Evolutionary conservation across 441 rosid species (phyloP), one percentile per base, ranked within the genome.

Genomic region (Syzygium malaccense): DNA sequence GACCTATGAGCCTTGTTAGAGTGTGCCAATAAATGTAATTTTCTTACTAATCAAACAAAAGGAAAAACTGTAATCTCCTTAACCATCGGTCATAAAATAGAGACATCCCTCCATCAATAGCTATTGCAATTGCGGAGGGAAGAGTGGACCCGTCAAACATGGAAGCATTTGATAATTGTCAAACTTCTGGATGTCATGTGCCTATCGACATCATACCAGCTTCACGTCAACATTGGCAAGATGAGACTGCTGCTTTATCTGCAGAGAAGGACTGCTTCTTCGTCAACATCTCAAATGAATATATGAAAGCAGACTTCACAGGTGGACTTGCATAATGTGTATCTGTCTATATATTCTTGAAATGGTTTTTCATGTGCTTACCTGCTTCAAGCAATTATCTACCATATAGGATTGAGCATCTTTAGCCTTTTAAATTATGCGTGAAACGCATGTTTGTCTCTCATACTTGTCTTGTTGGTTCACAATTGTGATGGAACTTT

Each of bases 61-160:
- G 41, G n/a, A 11, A 75, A 75, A 75, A 75, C 54, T 88, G 85
- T 14, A n/a, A 8, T 55, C n/a, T 55, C 62, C 49, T 85, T 85
- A 54, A 55, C 26, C 5, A 95, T 93, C 85, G 64, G 37, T 54
- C 79, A 41, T 71, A 88, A 88, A 89, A 84, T 91, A 97, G 99
- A 91, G 95, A 95, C 60, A 91, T 96, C 75, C 92, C 97, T 55
- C 91, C 97, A 86, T 95, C 96, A 33, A 90, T 95, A 88, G 97
- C 96, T 60, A 78, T 91, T 90, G 98, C 97, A 87, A 92, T 97
- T 89, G 99, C 97, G 14, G 93, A 94, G 90, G 98, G 99, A 87
- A 91, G 88, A 85, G 90, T 96, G 89, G 95, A 97, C 89, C 98
- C 98, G 7, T 86, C 71, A 83, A 93, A 85, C 89, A 94, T 95